Evolutionary conservation across 2,329 filamentous ascomycete species (phyloP).

Genomic region (Epichloe sylvatica): DNA sequence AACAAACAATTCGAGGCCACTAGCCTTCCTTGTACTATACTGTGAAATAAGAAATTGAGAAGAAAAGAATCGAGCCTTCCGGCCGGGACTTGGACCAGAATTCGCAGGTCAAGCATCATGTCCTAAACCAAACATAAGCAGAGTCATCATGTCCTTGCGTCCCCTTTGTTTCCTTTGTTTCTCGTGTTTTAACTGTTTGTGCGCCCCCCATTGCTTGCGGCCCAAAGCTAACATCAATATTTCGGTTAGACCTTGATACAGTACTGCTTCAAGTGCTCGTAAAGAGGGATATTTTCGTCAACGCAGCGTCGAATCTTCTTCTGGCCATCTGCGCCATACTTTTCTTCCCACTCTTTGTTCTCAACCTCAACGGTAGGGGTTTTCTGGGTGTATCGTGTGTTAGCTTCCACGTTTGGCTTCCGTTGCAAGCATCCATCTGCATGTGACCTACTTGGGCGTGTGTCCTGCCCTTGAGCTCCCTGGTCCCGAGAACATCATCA

Average conservation of each 20-base stretch:
- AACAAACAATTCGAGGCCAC: neutral
- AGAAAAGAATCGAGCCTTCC: neutral
- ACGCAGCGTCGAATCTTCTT: constrained; percentile 58
- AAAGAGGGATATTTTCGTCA: constrained; percentile 56
- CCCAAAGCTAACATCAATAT: too few species aligned
- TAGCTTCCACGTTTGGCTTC: neutral
- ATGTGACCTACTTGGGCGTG: constrained; percentile 41
- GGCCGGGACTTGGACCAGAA: neutral
- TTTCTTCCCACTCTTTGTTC: constrained; percentile 56
- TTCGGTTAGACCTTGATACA: constrained; percentile 43
- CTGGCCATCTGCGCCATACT: constrained; percentile 59
- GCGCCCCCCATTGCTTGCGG: neutral
- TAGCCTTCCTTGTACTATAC: constrained; percentile 3
- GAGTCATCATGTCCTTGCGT: neutral
- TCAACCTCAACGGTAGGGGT: constrained; percentile 51
- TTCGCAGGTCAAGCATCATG: neutral
- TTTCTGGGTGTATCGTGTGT: constrained; percentile 29
- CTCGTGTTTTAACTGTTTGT: neutral
- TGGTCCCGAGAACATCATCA: constrained; percentile 81
- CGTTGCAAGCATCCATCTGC: neutral
- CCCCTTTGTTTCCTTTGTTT: neutral
- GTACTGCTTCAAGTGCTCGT: constrained; percentile 72
- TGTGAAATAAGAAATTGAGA: neutral
- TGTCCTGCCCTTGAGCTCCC: constrained; percentile 55
- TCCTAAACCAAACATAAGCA: neutral